phyloP scores from a whole-genome alignment of 83 land plant genomes.

The Picea engelmannii region DNA sequence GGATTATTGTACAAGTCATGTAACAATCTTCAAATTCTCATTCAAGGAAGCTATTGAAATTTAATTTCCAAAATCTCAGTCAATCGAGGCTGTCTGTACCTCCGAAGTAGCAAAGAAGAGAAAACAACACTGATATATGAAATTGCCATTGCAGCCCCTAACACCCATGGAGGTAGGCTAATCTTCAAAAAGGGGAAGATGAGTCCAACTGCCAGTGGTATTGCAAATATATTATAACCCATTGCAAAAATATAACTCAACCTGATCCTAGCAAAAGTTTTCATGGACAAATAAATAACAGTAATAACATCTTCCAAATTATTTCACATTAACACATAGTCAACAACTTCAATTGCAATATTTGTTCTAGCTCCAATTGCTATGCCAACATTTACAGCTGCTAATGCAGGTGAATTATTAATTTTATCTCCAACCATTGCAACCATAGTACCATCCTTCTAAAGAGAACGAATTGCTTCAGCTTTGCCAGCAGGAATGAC shows the following conservation, averaged over 20 bases:
- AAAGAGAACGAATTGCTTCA: too few species aligned
- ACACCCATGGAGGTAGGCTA: conserved; percentile 92
- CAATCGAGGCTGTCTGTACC: conserved; percentile 79
- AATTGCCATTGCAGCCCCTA: conserved; percentile 94
- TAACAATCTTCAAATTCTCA: background rate
- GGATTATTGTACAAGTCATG: conserved; percentile 1
- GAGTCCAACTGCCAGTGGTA: conserved; percentile 89
- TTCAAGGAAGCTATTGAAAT: too few species aligned
- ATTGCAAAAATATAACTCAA: conserved; percentile 93
- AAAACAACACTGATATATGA: conserved; percentile 94
- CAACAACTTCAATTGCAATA: background rate
- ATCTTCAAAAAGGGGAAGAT: conserved; percentile 65
- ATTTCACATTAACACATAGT: conserved; percentile 83
- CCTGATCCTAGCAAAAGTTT: conserved; percentile 76
- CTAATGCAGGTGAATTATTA: background rate
- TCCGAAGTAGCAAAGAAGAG: conserved; percentile 83
- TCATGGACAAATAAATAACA: conserved; percentile 90
- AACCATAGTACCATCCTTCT: too few species aligned
- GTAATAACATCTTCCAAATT: conserved; percentile 95
- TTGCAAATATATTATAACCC: conserved; percentile 89
- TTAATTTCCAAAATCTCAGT: conserved; percentile 70
- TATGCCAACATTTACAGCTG: background rate
- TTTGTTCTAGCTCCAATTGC: background rate
- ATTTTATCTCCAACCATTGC: too few species aligned
- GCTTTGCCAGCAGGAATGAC: too few species aligned